Evolutionary conservation across 2,329 filamentous ascomycete species (phyloP).

Genomic region (Penicillium fuscoglaucum): DNA sequence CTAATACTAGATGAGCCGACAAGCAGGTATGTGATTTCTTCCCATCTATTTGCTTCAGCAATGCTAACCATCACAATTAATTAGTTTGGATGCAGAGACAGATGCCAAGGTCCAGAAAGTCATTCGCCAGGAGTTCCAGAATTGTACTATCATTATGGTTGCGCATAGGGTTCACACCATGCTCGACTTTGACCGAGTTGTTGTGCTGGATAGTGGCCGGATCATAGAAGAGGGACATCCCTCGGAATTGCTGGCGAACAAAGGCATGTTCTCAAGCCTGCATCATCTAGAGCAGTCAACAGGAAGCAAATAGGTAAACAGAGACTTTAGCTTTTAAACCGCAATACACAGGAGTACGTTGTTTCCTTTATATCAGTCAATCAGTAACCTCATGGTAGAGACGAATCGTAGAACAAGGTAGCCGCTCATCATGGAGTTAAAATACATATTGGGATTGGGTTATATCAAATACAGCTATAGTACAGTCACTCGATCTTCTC

Average conservation of each 20-base stretch:
- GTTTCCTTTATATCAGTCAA: background rate
- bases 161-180: conserved; percentile 20
- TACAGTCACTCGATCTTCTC: background rate
- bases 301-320: background rate
- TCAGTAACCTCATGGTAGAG: background rate
- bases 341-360: background rate
- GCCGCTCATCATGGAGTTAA: background rate
- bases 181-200: conserved; percentile 21
- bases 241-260: background rate
- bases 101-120: conserved; percentile 17
- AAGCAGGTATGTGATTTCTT: conserved; percentile 21
- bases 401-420: background rate
- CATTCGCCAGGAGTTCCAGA: conserved; percentile 15
- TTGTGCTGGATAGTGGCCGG: conserved; percentile 15
- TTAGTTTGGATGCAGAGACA: conserved; percentile 15
- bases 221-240: conserved; percentile 20
- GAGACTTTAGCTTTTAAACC: background rate
- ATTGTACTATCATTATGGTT: conserved; percentile 20
- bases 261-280: background rate
- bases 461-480: conserved; percentile 1
- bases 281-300: background rate
- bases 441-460: background rate
- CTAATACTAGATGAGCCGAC: conserved; percentile 28
- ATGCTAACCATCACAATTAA: background rate
- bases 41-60: background rate